A percentile compares a stretch with the other conserved stretches of the same genome.
Evolutionary conservation across 2,329 filamentous ascomycete genomes (phyloP).

Genomic region (Aspergillus fischeri): DNA sequence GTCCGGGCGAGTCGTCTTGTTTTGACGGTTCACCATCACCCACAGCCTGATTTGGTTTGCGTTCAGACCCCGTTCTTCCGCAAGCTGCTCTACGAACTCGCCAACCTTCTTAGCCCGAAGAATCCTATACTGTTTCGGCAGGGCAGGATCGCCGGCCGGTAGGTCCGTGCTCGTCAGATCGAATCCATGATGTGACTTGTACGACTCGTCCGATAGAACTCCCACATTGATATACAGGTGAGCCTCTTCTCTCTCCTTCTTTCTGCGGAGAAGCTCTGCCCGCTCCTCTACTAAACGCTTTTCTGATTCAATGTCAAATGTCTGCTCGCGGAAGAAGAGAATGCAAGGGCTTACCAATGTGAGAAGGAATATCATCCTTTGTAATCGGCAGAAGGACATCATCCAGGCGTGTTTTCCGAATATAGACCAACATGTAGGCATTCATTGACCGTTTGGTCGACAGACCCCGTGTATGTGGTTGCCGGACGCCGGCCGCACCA

Average conservation of each 20-base stretch:
- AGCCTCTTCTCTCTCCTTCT: conserved; percentile 87
- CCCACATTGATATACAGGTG: conserved; percentile 86
- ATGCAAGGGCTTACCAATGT: conserved; percentile 60
- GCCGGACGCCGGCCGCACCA: conserved; percentile 55
- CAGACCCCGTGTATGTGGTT: conserved; percentile 61
- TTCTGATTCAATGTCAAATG: conserved; percentile 43
- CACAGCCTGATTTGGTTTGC: conserved; percentile 73
- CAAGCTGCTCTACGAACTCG: conserved; percentile 69
- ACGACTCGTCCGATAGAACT: conserved; percentile 77
- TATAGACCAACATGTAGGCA: conserved; percentile 98
- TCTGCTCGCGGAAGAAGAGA: neutral
- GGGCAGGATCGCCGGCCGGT: conserved; percentile 59
- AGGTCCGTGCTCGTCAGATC: conserved; percentile 71
- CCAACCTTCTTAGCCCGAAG: conserved; percentile 70
- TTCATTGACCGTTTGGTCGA: conserved; percentile 70
- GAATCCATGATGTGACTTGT: conserved; percentile 74
- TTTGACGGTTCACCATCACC: conserved; percentile 98
- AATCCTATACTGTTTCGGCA: conserved; percentile 68
- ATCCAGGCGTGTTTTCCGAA: conserved; percentile 81
- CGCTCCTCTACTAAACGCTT: conserved; percentile 77
- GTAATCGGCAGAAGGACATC: conserved; percentile 72
- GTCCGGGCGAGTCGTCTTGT: conserved; percentile 91
- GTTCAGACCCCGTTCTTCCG: conserved; percentile 64
- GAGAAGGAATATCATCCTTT: conserved; percentile 73
- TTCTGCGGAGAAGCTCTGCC: conserved; percentile 67